Conservation (phyloP, 176 grass and related monocot genomes). For the Coix lacrymajobi region DNA sequence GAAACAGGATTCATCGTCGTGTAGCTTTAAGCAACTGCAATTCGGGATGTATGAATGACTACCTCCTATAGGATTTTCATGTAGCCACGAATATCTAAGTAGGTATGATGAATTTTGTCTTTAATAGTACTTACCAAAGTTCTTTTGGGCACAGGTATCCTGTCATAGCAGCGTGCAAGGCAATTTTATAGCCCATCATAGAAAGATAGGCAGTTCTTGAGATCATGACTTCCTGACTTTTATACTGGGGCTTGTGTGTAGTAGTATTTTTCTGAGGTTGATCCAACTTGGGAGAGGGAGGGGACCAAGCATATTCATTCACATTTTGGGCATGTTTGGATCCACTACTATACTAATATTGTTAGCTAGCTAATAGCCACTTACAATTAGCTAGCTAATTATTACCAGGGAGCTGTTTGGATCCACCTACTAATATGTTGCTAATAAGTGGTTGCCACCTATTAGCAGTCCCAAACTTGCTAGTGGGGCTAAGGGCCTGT, state of each 20-base stretch:
- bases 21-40: neutral
- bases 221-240: neutral
- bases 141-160: neutral
- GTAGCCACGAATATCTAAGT: neutral
- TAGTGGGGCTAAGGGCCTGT: too few relatives aligned
- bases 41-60: neutral
- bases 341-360: too few relatives aligned
- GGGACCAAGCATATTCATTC: too few relatives aligned
- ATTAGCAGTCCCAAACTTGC: too few relatives aligned
- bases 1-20: neutral
- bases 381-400: neutral
- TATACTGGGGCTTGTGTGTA: too few relatives aligned
- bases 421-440: too few relatives aligned
- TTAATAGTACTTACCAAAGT: neutral
- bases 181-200: neutral
- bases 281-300: too few relatives aligned
- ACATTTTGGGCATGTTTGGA: too few relatives aligned
- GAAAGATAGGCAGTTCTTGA: neutral
- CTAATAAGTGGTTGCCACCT: too few relatives aligned
- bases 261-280: too few relatives aligned
- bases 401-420: neutral
- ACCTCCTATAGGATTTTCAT: neutral
- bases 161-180: neutral
- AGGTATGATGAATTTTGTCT: neutral
- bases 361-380: too few relatives aligned